Evolutionary conservation across 805 yeast species (phyloP).

Genomic region (Pichia scutulata): DNA sequence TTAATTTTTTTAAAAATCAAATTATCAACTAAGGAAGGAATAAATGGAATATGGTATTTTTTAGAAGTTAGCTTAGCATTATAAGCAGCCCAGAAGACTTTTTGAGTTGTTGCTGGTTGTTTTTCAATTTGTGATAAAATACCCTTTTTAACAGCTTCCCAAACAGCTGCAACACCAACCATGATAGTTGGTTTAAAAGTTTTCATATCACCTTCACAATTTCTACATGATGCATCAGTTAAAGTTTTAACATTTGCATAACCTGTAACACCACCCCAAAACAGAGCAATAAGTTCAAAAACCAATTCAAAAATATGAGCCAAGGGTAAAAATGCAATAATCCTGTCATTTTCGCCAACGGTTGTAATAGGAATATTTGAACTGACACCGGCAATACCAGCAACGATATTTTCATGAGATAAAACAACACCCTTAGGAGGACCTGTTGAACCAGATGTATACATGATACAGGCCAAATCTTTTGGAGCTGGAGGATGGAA

Average conservation of each 20-base stretch:
- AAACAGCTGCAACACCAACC: slow-evolving; percentile 99
- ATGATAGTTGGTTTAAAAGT: slow-evolving; percentile 85
- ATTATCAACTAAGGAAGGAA: slow-evolving; percentile 59
- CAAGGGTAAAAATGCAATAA: slow-evolving; percentile 85
- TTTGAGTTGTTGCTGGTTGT: slow-evolving; percentile 60
- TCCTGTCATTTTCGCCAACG: slow-evolving; percentile 54
- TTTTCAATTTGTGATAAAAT: slow-evolving; percentile 66
- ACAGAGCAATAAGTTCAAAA: slow-evolving; percentile 69
- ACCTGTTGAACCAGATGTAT: slow-evolving; percentile 84
- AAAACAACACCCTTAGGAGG: slow-evolving; percentile 79
- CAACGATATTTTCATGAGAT: slow-evolving; percentile 58
- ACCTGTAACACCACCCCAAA: slow-evolving; percentile 88
- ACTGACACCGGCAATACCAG: slow-evolving; percentile 81
- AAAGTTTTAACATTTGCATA: slow-evolving; percentile 91
- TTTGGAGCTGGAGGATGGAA: slow-evolving; percentile 44
- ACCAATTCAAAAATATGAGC: slow-evolving; percentile 94
- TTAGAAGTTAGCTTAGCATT: slow-evolving; percentile 60
- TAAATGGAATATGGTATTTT: slow-evolving; percentile 68
- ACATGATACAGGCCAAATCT: slow-evolving; percentile 71
- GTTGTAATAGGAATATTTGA: slow-evolving; percentile 46
- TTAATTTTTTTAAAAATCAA: slow-evolving; percentile 80
- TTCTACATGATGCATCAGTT: slow-evolving; percentile 70
- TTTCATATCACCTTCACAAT: slow-evolving; percentile 82
- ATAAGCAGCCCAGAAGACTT: slow-evolving; percentile 83
- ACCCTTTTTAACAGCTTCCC: slow-evolving; percentile 95